These are phyloP conservation scores for Aspergillus steynii DNA, from an alignment of 495 filamentous ascomycete species.

Conservation along the genomic window DNA sequence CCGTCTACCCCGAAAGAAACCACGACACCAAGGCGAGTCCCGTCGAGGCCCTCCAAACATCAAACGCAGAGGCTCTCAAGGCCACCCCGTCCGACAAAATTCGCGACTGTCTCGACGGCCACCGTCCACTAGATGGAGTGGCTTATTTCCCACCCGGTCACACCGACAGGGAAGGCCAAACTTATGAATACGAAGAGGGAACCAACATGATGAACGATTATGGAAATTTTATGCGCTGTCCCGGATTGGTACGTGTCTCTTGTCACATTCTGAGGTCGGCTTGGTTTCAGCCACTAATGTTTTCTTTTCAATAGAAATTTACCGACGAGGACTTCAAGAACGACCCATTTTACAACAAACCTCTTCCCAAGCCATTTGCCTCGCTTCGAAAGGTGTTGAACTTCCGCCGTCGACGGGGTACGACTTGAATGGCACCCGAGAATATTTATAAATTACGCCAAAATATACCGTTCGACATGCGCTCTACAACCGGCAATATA, in stretches of 20 bases:
- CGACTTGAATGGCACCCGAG: background rate
- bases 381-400: conserved; percentile 35
- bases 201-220: conserved; percentile 76
- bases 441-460: background rate
- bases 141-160: conserved; percentile 74
- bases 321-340: conserved; percentile 51
- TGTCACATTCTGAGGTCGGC: background rate
- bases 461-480: background rate
- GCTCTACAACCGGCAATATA: background rate
- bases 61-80: conserved; percentile 74
- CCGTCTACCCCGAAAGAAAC: conserved; percentile 73
- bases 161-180: conserved; percentile 62
- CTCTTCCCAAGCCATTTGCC: conserved; percentile 34
- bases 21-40: conserved; percentile 61
- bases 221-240: conserved; percentile 39
- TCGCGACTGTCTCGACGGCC: conserved; percentile 67
- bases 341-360: conserved; percentile 46
- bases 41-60: conserved; percentile 70
- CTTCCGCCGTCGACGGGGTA: conserved; percentile 30
- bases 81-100: conserved; percentile 85
- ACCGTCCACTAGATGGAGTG: conserved; percentile 83
- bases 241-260: conserved; percentile 32
- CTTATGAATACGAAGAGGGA: conserved; percentile 82
- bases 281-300: background rate
- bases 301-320: conserved; percentile 33